Evolutionary conservation across 306 rosid species (phyloP).

Genomic region (Prinsepia uniflora): DNA sequence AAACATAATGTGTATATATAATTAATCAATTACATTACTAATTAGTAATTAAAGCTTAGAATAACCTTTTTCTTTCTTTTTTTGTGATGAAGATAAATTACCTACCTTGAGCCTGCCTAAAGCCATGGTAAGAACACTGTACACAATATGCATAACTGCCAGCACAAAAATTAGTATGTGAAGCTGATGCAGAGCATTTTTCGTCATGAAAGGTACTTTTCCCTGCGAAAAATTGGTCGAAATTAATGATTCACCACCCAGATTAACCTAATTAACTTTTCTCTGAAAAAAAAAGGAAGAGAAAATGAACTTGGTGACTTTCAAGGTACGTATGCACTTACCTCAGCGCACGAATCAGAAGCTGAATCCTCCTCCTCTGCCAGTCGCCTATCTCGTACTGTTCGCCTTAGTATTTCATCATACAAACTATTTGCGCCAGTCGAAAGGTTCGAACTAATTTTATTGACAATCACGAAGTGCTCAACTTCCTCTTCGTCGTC

Average conservation of each 20-base stretch:
- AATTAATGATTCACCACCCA: not conserved
- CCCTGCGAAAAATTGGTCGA: constrained; percentile 24
- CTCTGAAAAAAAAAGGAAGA: no score
- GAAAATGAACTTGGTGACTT: no score
- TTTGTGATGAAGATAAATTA: not conserved
- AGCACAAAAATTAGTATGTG: constrained; percentile 38
- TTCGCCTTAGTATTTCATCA: constrained; percentile 7
- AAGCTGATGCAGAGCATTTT: constrained; percentile 36
- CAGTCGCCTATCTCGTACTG: not conserved
- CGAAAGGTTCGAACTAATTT: not conserved
- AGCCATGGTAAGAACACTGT: constrained; percentile 33
- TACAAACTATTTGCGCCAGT: not conserved
- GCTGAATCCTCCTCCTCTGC: constrained; percentile 14
- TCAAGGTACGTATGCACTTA: not conserved
- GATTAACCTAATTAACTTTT: not conserved
- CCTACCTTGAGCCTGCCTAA: constrained; percentile 43
- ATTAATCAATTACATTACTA: not conserved
- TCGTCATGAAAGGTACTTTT: constrained; percentile 30
- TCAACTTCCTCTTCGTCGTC: not conserved
- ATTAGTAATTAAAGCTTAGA: not conserved
- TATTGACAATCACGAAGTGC: constrained; percentile 3
- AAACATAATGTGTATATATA: not conserved
- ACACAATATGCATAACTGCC: constrained; percentile 38
- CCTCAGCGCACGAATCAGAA: constrained; percentile 26
- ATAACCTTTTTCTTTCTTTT: not conserved